A percentile compares a stretch with the other conserved stretches of the same genome.
Evolutionary conservation across 2,329 filamentous ascomycete species (phyloP).

Genomic region (Phaeosphaeriaceae sp.): DNA sequence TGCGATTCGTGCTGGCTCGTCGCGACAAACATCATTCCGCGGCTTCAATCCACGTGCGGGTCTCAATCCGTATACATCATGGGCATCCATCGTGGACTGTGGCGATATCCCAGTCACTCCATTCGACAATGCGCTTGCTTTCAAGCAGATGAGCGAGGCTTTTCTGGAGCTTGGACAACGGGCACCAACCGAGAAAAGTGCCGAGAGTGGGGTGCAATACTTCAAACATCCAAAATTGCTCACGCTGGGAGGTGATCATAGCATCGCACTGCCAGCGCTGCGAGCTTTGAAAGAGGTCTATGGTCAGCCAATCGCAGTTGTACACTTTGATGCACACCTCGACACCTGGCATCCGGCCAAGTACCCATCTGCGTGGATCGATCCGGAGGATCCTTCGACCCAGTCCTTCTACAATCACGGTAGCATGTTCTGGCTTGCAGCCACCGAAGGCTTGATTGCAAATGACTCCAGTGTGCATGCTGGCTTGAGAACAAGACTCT

Average conservation of each 20-base stretch:
- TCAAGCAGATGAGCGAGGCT: conserved; percentile 84
- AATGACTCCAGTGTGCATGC: conserved; percentile 82
- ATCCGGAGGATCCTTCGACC: conserved; percentile 58
- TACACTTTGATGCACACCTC: conserved; percentile 69
- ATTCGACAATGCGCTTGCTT: conserved; percentile 82
- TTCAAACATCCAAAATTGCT: conserved; percentile 56
- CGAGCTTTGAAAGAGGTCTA: conserved; percentile 57
- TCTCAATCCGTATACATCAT: conserved; percentile 83
- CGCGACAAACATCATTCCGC: conserved; percentile 79
- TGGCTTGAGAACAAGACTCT: conserved; percentile 79
- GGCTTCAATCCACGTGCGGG: conserved; percentile 83
- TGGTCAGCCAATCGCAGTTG: conserved; percentile 55
- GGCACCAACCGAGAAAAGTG: conserved; percentile 44
- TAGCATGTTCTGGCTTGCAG: conserved; percentile 90
- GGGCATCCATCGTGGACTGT: conserved; percentile 84
- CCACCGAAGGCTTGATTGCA: conserved; percentile 78
- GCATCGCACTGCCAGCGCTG: conserved; percentile 60
- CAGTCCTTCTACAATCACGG: conserved; percentile 86
- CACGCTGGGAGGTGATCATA: conserved; percentile 60
- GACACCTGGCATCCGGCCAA: conserved; percentile 86
- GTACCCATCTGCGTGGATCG: conserved; percentile 79
- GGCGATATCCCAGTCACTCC: conserved; percentile 89
- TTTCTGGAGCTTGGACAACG: conserved; percentile 72
- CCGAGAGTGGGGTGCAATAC: conserved; percentile 50
- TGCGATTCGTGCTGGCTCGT: conserved; percentile 83